phyloP scores from a whole-genome alignment of 768 basidiomycete species.

The Termitomyces bulborhizus region DNA sequence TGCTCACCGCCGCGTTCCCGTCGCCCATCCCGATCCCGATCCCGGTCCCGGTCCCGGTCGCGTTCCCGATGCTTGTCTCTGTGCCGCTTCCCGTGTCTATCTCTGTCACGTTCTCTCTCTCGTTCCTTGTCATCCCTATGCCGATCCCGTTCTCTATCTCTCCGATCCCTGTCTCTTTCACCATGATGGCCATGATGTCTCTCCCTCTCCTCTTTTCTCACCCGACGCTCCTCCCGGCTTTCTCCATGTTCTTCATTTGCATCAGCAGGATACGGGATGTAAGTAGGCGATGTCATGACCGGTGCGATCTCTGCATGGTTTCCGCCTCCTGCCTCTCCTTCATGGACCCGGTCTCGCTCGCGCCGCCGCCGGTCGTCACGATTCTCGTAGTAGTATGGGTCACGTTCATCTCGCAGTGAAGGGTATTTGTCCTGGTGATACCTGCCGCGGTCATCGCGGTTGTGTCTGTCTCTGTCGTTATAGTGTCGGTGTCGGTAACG shows the following conservation, averaged over 20 bases:
- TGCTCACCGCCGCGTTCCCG: constrained; percentile 3
- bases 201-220: background rate
- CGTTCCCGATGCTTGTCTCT: constrained; percentile 3
- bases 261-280: constrained; percentile 12
- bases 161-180: background rate
- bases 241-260: constrained; percentile 2
- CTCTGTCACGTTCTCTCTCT: constrained; percentile 5
- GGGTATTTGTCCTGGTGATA: constrained; percentile 4
- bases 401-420: constrained; percentile 5
- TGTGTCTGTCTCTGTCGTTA: constrained; percentile 6
- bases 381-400: constrained; percentile 6
- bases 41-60: background rate
- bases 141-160: constrained; percentile 14
- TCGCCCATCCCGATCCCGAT: constrained; percentile 10
- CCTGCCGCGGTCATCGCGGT: constrained; percentile 3
- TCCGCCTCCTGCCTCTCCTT: constrained; percentile 4
- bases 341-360: constrained; percentile 8
- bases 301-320: background rate
- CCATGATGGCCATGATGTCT: background rate
- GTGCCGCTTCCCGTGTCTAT: constrained; percentile 1
- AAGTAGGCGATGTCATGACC: constrained; percentile 11
- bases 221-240: background rate
- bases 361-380: background rate
- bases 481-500: constrained; percentile 8
- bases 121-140: constrained; percentile 10